phyloP scores from a whole-genome alignment of 106 monocot species.

The Dendrobium officinale region DNA sequence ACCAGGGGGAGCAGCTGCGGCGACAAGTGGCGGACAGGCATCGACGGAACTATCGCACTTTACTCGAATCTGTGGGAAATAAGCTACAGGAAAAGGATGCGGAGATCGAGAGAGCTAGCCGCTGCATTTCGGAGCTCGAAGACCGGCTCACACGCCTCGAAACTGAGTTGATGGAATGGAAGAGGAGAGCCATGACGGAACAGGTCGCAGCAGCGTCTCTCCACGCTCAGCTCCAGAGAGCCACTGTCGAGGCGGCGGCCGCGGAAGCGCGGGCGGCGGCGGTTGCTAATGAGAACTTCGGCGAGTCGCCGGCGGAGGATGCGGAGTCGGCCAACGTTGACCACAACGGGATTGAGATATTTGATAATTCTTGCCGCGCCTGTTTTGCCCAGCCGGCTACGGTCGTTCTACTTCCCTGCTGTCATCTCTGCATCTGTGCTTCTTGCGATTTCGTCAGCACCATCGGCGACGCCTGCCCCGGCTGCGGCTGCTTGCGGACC shows the following conservation, averaged over 20 bases:
- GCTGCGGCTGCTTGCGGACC: slow-evolving; percentile 13
- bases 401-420: slow-evolving; percentile 44
- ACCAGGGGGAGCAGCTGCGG: slow-evolving; percentile 75
- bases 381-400: slow-evolving; percentile 14
- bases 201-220: slow-evolving; percentile 52
- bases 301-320: slow-evolving; percentile 39
- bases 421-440: slow-evolving; percentile 45
- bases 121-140: slow-evolving; percentile 61
- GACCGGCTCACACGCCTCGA: slow-evolving; percentile 39
- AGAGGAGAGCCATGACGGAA: slow-evolving; percentile 63
- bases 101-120: slow-evolving; percentile 43
- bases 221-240: slow-evolving; percentile 62
- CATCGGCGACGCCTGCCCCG: slow-evolving; percentile 12
- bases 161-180: slow-evolving; percentile 64
- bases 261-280: not conserved
- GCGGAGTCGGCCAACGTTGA: slow-evolving; percentile 66
- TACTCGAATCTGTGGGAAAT: slow-evolving; percentile 37
- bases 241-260: slow-evolving; percentile 18
- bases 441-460: slow-evolving; percentile 17
- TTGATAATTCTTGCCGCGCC: slow-evolving; percentile 30
- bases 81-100: slow-evolving; percentile 55
- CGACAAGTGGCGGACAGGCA: slow-evolving; percentile 40
- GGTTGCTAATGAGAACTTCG: slow-evolving; percentile 12
- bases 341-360: slow-evolving; percentile 23
- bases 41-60: slow-evolving; percentile 36